Base-by-base conservation (phyloP, 441 rosid genomes). In the Hypseocharis bilobata region DNA sequence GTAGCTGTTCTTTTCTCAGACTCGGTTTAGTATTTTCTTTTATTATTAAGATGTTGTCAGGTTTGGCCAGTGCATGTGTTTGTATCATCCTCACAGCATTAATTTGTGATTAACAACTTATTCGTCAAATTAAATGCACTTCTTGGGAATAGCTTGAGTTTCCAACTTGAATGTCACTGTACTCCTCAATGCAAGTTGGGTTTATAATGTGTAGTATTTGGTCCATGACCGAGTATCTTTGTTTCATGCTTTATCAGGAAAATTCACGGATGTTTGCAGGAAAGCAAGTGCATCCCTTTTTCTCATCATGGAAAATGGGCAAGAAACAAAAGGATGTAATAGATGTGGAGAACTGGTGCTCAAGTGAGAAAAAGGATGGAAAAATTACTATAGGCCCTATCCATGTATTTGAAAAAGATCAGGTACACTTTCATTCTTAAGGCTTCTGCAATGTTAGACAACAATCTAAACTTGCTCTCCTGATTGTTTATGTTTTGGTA, bases 231-330 rank as follows among this genome's bases (percentile, higher is more conserved):
- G 32, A 60, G 29, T 4, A 38, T 55, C 23, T 75, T 62, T 60
- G 65, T 57, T 74, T 76, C 49, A 0, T 70, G 25, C 68, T 70
- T 75, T 71, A 72, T 77, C 74, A 90, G 99, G 99, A 93, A 76
- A 76, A 87, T 77, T 86, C 80, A 1, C 76, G 83, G 64, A 62
- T 80, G 72, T 87, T 81, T 69, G 77, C 88, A 7, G 96, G 95
- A 55, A 91, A 79, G 76, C 88, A 86, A 66, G 19, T 88, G 60
- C 96, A 93, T 79, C 96, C 99, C 7, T 91, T 90, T 78, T 93
- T 91, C 78, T 72, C 91, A 36, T 74, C 85, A 25, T 57, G 77
- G 77, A 88, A 83, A 72, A 52, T 58, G 6, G 81, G 76, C 66
- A 88, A 76, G 76, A 82, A 61, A 70, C 71, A 67, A 76, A 81